phyloP scores from a whole-genome alignment of 208 protist species.

The Naegleria gruberi region DNA sequence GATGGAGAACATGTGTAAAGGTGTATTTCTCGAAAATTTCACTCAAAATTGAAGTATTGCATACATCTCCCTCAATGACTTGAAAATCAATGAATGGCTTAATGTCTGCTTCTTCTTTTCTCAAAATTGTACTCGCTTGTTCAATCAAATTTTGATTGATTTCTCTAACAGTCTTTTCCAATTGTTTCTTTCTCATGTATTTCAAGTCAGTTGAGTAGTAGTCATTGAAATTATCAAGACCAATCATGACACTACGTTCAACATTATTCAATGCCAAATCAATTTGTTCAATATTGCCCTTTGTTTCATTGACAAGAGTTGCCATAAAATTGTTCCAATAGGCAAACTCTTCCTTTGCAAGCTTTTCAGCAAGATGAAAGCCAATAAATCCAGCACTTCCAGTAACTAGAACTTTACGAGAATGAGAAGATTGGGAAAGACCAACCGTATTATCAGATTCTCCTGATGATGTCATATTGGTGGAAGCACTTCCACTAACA shows the following conservation, averaged over 20 bases:
- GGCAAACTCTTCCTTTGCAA: neutral
- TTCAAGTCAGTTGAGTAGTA: slow-evolving; percentile 47
- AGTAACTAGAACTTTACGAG: slow-evolving; percentile 35
- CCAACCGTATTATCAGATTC: too few relatives aligned
- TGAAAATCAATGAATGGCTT: neutral
- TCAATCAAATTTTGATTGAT: neutral
- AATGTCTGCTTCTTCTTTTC: neutral
- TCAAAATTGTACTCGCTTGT: neutral
- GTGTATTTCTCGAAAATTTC: slow-evolving; percentile 26
- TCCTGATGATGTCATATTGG: too few relatives aligned
- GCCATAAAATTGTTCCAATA: neutral
- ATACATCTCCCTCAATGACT: slow-evolving; percentile 40
- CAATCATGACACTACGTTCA: slow-evolving; percentile 34
- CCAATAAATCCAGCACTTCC: slow-evolving; percentile 56
- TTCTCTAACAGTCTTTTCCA: neutral
- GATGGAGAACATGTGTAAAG: slow-evolving; percentile 46
- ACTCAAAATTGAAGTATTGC: slow-evolving; percentile 33
- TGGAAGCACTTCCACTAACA: too few relatives aligned
- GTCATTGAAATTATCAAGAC: slow-evolving; percentile 47
- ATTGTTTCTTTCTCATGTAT: slow-evolving; percentile 30
- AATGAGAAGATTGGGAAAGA: too few relatives aligned
- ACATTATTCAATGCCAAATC: neutral
- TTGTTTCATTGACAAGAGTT: neutral
- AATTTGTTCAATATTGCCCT: neutral
- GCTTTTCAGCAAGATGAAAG: slow-evolving; percentile 32